These are phyloP conservation scores for Taiwanofungus camphoratus DNA, from an alignment of 1,284 basidiomycete genomes.

Conservation along the genomic window DNA sequence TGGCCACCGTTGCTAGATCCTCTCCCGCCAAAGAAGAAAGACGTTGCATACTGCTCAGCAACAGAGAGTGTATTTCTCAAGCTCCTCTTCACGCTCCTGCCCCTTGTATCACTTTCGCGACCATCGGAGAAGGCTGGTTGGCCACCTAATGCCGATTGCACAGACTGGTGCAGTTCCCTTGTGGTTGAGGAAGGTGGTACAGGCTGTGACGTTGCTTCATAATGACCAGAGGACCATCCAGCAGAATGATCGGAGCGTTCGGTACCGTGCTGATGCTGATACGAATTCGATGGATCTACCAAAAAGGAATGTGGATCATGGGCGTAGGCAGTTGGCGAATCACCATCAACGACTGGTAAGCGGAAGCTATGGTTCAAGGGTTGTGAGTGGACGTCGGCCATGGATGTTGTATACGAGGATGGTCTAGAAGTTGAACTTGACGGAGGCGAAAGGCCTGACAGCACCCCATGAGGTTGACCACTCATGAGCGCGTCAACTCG, in stretches of 20 bases:
- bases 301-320: conserved; percentile 13
- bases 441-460: conserved; percentile 10
- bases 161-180: conserved; percentile 37
- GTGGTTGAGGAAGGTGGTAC: conserved; percentile 24
- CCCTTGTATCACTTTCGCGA: conserved; percentile 36
- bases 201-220: conserved; percentile 22
- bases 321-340: conserved; percentile 8
- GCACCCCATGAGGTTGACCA: conserved; percentile 11
- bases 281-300: conserved; percentile 22
- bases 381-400: conserved; percentile 13
- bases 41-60: conserved; percentile 62
- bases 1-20: conserved; percentile 17
- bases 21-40: conserved; percentile 53
- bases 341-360: conserved; percentile 12
- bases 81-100: conserved; percentile 57
- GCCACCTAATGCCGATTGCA: conserved; percentile 35
- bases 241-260: conserved; percentile 14
- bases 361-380: conserved; percentile 11
- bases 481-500: conserved; percentile 17
- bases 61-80: conserved; percentile 59
- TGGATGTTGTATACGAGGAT: conserved; percentile 1
- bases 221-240: conserved; percentile 17
- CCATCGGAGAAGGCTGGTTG: conserved; percentile 18
- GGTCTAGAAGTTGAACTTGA: conserved; percentile 4
- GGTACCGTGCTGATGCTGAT: conserved; percentile 21